A percentile compares a stretch with the other conserved stretches of the same genome.
These are phyloP conservation scores for Haematococcus lacustris DNA, from an alignment of 139 green algal genomes.

Conservation along the genomic window DNA sequence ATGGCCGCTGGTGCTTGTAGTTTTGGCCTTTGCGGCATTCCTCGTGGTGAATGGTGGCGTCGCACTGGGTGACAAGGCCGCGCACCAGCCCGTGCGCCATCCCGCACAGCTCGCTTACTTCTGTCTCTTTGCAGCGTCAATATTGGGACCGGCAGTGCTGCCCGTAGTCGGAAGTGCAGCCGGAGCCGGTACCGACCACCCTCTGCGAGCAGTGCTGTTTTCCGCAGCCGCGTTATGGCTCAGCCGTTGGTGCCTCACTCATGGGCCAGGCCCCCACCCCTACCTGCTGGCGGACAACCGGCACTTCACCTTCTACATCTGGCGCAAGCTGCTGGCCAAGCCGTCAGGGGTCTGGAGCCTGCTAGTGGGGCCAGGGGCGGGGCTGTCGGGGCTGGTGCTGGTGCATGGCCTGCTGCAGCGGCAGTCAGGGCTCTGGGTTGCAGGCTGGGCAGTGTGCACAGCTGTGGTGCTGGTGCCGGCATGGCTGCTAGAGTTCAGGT, in stretches of 20 bases:
- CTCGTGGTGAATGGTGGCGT: conserved; percentile 78
- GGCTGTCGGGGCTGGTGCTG: conserved; percentile 27
- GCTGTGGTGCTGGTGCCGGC: conserved; percentile 63
- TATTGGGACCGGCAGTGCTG: conserved; percentile 39
- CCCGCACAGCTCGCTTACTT: conserved; percentile 79
- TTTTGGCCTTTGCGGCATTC: conserved; percentile 64
- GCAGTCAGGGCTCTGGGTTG: conserved; percentile 28
- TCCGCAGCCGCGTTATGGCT: conserved; percentile 41
- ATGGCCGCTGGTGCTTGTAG: conserved; percentile 40
- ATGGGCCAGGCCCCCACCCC: conserved; percentile 48
- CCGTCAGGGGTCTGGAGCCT: conserved; percentile 18
- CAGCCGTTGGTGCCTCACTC: no score
- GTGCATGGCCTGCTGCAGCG: conserved; percentile 9
- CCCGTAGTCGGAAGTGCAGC: no score
- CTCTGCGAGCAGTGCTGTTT: no score
- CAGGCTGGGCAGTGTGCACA: conserved; percentile 25
- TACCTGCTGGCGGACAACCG: conserved; percentile 93
- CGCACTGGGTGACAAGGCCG: conserved; percentile 69
- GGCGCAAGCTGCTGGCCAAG: conserved; percentile 41
- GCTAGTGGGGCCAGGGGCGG: conserved; percentile 45
- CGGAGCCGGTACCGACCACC: no score
- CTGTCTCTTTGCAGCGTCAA: conserved; percentile 37
- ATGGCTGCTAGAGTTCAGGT: conserved; percentile 80
- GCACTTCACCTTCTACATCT: conserved; percentile 93
- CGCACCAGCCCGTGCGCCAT: conserved; percentile 66